phyloP scores from a whole-genome alignment of 306 rosid genomes.

The Vigna angularis region DNA sequence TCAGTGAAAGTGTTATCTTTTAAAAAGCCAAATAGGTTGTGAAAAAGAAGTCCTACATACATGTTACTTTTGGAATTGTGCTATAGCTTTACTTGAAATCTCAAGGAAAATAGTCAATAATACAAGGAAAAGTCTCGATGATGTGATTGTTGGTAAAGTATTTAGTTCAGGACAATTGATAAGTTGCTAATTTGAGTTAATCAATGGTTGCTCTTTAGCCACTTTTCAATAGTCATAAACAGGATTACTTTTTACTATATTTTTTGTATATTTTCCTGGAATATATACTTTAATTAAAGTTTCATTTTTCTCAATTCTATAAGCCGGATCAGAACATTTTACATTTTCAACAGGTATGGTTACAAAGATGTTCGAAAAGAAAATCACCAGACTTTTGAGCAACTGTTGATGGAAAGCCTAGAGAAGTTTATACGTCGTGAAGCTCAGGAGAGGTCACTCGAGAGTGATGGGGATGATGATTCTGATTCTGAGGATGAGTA shows the following conservation, averaged over 20 bases:
- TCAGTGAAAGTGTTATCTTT: slow-evolving; percentile 5
- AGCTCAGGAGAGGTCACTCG: slow-evolving; percentile 90
- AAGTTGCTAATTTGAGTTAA: not conserved
- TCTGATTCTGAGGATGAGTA: slow-evolving; percentile 66
- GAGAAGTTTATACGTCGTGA: slow-evolving; percentile 96
- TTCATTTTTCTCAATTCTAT: not conserved
- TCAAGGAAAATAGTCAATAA: slow-evolving; percentile 1
- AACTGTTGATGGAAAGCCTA: slow-evolving; percentile 88
- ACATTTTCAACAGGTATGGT: slow-evolving; percentile 68
- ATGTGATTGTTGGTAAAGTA: not conserved
- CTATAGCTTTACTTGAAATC: slow-evolving; percentile 12
- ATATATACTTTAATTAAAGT: slow-evolving; percentile 12
- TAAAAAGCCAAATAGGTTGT: slow-evolving; percentile 1
- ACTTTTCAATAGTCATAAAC: not conserved
- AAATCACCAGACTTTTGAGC: slow-evolving; percentile 90
- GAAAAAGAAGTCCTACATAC: not conserved
- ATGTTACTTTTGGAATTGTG: slow-evolving; percentile 22
- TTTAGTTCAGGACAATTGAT: not conserved
- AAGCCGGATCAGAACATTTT: slow-evolving; percentile 19
- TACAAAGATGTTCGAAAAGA: slow-evolving; percentile 96
- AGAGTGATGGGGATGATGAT: slow-evolving; percentile 88
- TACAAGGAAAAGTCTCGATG: slow-evolving; percentile 6
- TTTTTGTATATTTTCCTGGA: slow-evolving; percentile 3
- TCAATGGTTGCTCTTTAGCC: not conserved
- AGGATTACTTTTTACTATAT: not conserved